Base-by-base conservation (phyloP, 371 early-diverging fungal genomes). In the Apophysomyces trapeziformis region DNA sequence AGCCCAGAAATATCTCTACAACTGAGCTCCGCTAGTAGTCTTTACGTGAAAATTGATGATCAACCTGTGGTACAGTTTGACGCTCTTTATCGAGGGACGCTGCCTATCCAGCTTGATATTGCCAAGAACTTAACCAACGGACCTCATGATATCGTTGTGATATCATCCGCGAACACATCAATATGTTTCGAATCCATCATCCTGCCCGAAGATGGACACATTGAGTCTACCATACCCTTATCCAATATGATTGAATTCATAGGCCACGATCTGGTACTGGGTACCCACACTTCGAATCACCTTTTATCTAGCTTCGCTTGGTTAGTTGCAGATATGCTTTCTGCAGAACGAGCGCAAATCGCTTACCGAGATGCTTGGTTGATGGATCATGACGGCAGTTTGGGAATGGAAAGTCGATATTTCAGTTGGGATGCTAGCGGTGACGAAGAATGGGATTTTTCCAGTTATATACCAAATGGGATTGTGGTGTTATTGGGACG, bases 261-360 rank as follows among this genome's bases (percentile, higher is more conserved):
- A 18, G 81, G 81, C 0, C 78, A 81, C 57, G 78, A 78, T 50
- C 66, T 78, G 4, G 67, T 70, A 0, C 60, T 76, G 11, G 78
- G 78, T 35, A 45, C 69, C 7, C 64, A 66, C 36, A 73, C 78
- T 36, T 67, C 66, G 5, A 71, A 75, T 26, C 59, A 63, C 1
- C 47, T 73, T 13, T 67, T 76, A 12, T 71, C 77, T 7, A 74
- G 81, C 36, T 81, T 69, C 61, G 66, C 81, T 36, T 81, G 75
- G 76, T n/a, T 76, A 7, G 72, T 76, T 7, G 69, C 73, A 26
- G 65, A 72, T n/a, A 54, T 68, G 37, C 16, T 76, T 5, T 69
- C 60, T 2, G 41, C 68, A 6, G 78, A 81, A 58, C 76, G 71
- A 58, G 61, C 66, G 4, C 70, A 72, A 8, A 75, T 77, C 14